Evolutionary conservation across 108 stramenopile species (phyloP).

Genomic region (Cyclotella atomus): DNA sequence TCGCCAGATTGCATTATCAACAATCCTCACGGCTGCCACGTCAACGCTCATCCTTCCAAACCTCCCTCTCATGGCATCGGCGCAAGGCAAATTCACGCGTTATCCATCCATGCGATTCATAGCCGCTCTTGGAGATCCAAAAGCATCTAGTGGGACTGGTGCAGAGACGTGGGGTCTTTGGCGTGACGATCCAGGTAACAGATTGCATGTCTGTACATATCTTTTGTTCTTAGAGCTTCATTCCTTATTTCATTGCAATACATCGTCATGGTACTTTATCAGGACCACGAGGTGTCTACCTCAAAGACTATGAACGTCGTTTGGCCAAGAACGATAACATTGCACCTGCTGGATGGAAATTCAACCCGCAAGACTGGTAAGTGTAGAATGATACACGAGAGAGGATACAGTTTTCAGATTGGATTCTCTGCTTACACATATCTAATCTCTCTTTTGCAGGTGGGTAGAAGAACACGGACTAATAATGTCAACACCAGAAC

Average conservation of each 20-base stretch:
- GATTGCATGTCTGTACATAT: too few relatives aligned
- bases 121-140: slow-evolving; percentile 80
- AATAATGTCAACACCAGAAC: slow-evolving; percentile 53
- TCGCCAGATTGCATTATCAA: neutral
- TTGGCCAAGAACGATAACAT: slow-evolving; percentile 41
- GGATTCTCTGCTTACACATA: too few relatives aligned
- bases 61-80: neutral
- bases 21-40: slow-evolving; percentile 1
- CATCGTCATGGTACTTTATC: too few relatives aligned
- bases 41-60: slow-evolving; percentile 6
- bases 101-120: slow-evolving; percentile 80
- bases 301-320: slow-evolving; percentile 64
- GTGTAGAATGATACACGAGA: too few relatives aligned
- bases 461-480: slow-evolving; percentile 89
- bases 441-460: too few relatives aligned
- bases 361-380: slow-evolving; percentile 76
- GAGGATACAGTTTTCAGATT: too few relatives aligned
- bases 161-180: slow-evolving; percentile 80
- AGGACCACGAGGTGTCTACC: slow-evolving; percentile 84
- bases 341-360: slow-evolving; percentile 85
- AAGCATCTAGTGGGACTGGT: slow-evolving; percentile 53
- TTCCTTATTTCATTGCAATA: too few relatives aligned
- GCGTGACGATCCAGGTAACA: slow-evolving; percentile 82
- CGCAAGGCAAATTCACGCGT: slow-evolving; percentile 46
- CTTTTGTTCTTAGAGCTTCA: too few relatives aligned